Evolutionary conservation across 176 grass and related monocot species (phyloP), one percentile per base, ranked within the genome.

Genomic region (Zoysia pacifica): DNA sequence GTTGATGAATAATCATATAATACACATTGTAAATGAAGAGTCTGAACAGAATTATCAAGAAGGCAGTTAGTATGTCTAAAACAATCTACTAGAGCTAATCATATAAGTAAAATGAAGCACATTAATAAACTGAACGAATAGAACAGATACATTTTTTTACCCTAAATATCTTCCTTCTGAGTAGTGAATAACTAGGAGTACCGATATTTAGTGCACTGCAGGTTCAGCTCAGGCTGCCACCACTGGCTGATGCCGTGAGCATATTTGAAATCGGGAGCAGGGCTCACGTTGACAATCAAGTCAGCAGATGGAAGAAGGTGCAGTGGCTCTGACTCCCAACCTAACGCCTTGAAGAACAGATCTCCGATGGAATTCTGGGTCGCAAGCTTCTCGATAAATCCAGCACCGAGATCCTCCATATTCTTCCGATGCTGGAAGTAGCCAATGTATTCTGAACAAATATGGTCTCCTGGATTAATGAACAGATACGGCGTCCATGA

Each of bases 211-310:
- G 80, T 93, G 82, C 78, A 86, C 54, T 85, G 83, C 88, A 95
- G 82, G 67, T 87, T 74, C 62, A 88, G 50, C 60, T 93, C 88
- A 65, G 83, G 53, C 70, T 85, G 88, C 96, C 96, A 99, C 96
- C 96, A 99, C 37, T 99, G 96, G 65, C 91, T 83, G 83, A 99
- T 87, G 42, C 90, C 88, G 89, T 99, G 96, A 67, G 96, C 96
- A 11, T 83, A 87, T 86, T 80, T 89, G 81, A 95, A 99, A 74
- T 93, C 84, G 0, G 71, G 82, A 18, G 90, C 86, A 82, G 83
- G 86, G 62, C 86, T 87, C 42, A 84, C 45, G 67, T 91, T 99
- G 62, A 85, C 72, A n/a, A 87, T 94, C 35, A 99, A 65, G 82
- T 99, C 90, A 14, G 96, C 96, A 19, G 88, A 99, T 65, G 96